Evolutionary conservation across 257 asterid genomes (phyloP).

Genomic region (Echium plantagineum): DNA sequence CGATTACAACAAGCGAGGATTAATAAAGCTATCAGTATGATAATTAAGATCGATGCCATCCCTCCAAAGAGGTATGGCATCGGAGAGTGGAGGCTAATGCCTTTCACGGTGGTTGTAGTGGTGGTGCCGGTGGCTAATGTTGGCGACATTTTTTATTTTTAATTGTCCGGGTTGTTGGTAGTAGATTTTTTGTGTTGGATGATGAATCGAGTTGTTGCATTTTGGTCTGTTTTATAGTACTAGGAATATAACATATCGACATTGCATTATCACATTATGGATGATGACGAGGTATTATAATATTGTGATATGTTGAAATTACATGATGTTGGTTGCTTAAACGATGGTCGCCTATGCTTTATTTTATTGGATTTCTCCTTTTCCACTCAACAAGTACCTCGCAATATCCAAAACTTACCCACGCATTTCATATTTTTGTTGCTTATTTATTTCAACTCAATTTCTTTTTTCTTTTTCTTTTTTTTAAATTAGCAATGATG

Average conservation of each 20-base stretch:
- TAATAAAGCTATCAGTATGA: slow-evolving; percentile 32
- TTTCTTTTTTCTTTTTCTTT: no score
- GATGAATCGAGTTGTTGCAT: neutral
- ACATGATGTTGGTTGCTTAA: neutral
- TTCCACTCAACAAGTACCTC: no score
- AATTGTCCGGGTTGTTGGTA: neutral
- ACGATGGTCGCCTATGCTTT: no score
- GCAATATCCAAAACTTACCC: no score
- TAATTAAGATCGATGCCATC: slow-evolving; percentile 25
- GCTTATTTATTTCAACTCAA: no score
- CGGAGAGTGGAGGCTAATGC: slow-evolving; percentile 10
- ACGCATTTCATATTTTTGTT: no score
- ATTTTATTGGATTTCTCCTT: no score
- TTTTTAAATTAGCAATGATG: no score
- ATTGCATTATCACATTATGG: no score
- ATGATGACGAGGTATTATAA: neutral
- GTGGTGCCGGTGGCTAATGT: slow-evolving; percentile 1
- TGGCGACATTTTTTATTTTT: neutral
- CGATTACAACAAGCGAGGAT: slow-evolving; percentile 33
- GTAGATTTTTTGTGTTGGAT: neutral
- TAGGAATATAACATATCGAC: neutral
- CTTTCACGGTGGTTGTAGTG: slow-evolving; percentile 4
- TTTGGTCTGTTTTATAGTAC: neutral
- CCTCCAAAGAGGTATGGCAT: slow-evolving; percentile 21
- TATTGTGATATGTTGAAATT: no score